Conservation (phyloP, 2,329 filamentous ascomycete genomes). For the Metarhizium anisopliae region DNA sequence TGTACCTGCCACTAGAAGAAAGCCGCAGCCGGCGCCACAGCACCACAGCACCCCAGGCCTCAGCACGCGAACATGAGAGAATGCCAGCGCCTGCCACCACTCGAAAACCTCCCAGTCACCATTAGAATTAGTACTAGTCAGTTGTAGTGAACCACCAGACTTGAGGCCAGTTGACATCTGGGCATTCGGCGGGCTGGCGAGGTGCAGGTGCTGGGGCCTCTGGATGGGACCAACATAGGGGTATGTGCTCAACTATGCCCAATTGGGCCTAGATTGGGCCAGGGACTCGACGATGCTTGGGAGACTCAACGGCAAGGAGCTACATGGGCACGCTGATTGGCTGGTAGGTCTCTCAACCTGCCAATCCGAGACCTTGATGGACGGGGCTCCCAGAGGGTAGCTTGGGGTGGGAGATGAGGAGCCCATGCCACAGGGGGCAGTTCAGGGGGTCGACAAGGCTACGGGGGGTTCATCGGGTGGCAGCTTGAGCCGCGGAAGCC, state of each 20-base stretch:
- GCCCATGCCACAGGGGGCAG: not conserved
- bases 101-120: too few relatives aligned
- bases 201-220: slow-evolving; percentile 14
- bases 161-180: not conserved
- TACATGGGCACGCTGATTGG: slow-evolving; percentile 3
- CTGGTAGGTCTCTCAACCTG: not conserved
- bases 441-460: not conserved
- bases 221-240: slow-evolving; percentile 22
- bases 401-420: slow-evolving; percentile 3
- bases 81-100: not conserved
- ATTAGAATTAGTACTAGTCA: too few relatives aligned
- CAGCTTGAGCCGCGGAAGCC: too few relatives aligned
- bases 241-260: slow-evolving; percentile 20
- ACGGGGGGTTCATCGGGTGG: too few relatives aligned
- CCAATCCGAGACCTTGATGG: slow-evolving; percentile 6
- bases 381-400: not conserved
- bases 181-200: not conserved
- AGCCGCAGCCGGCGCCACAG: not conserved
- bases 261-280: slow-evolving; percentile 11
- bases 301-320: not conserved
- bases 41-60: not conserved
- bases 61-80: not conserved
- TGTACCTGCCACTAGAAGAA: not conserved
- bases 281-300: not conserved
- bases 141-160: not conserved